Percentiles rank a stretch among this genome's conserved stretches.
phyloP scores from a whole-genome alignment of 805 yeast genomes.

The Candida loeiensis region DNA sequence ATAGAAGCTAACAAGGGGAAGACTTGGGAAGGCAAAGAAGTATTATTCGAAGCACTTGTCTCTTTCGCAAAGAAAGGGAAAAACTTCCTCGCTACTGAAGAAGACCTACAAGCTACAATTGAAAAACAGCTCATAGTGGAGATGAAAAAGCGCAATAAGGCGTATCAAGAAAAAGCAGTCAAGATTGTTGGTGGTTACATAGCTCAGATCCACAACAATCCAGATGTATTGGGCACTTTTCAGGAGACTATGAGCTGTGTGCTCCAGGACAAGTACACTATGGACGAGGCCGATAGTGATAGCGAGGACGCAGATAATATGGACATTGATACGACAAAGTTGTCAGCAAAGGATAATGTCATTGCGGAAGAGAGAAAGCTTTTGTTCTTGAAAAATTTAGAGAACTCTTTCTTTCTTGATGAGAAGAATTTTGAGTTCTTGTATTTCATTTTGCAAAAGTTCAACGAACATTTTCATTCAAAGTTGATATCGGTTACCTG shows the following conservation, averaged over 20 bases:
- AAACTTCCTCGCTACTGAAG: conserved; percentile 24
- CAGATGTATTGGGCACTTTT: conserved; percentile 38
- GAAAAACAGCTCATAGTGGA: conserved; percentile 52
- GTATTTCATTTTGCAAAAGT: conserved; percentile 26
- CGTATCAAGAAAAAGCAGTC: conserved; percentile 57
- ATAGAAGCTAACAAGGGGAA: conserved; percentile 68
- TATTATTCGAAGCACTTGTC: conserved; percentile 66
- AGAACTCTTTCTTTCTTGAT: conserved; percentile 26
- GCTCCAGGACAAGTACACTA: conserved; percentile 38
- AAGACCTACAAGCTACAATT: conserved; percentile 34
- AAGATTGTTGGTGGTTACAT: conserved; percentile 51
- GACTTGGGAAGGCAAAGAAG: conserved; percentile 86
- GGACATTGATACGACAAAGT: conserved; percentile 20
- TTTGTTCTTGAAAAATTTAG: conserved; percentile 32
- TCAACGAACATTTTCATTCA: conserved; percentile 22
- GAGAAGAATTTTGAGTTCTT: conserved; percentile 9
- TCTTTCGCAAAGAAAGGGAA: conserved; percentile 49
- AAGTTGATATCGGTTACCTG: conserved; percentile 46
- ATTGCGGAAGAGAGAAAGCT: conserved; percentile 48
- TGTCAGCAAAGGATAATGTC: conserved; percentile 41
- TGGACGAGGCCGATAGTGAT: conserved; percentile 24
- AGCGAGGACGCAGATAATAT: conserved; percentile 22
- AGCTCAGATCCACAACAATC: conserved; percentile 26
- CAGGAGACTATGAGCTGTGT: conserved; percentile 31
- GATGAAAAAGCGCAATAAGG: conserved; percentile 60